These are phyloP conservation scores for Withania somnifera DNA, from an alignment of 305 asterid genomes.

Conservation along the genomic window DNA sequence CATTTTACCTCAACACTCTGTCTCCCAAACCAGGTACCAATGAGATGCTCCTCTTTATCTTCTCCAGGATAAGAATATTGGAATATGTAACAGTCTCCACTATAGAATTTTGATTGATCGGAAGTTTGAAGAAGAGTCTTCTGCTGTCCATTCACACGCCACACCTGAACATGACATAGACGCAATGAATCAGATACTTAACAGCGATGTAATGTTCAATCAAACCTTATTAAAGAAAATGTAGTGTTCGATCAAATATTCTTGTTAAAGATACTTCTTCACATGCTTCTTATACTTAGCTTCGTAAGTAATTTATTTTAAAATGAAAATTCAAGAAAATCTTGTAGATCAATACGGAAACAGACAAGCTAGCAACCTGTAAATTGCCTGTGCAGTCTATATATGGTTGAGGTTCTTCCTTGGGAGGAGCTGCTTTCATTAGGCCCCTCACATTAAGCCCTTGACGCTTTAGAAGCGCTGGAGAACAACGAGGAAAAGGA, in stretches of 20 bases:
- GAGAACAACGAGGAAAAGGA: conserved; percentile 8
- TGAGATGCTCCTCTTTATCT: conserved; percentile 71
- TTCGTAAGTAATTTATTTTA: background rate
- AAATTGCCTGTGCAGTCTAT: conserved; percentile 94
- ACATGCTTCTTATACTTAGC: background rate
- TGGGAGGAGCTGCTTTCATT: conserved; percentile 69
- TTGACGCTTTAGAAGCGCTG: conserved; percentile 90
- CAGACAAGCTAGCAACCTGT: conserved; percentile 44
- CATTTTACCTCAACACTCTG: conserved; percentile 70
- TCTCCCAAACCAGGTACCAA: conserved; percentile 98
- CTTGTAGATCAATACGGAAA: background rate
- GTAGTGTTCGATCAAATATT: background rate
- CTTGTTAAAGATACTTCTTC: background rate
- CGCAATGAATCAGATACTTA: conserved; percentile 9
- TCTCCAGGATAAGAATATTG: conserved; percentile 88
- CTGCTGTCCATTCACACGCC: conserved; percentile 71
- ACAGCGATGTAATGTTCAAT: conserved; percentile 4
- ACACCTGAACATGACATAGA: conserved; percentile 47
- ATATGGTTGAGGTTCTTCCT: conserved; percentile 70
- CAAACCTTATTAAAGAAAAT: background rate
- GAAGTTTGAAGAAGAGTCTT: conserved; percentile 65
- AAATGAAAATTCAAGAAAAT: background rate
- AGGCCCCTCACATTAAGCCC: conserved; percentile 95
- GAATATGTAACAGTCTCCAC: conserved; percentile 93
- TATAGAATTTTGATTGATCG: conserved; percentile 76